Percentiles rank a stretch among this genome's conserved stretches.
These are phyloP conservation scores for Rhynchosporium agropyri DNA, from an alignment of 2,329 filamentous ascomycete genomes.

Conservation along the genomic window DNA sequence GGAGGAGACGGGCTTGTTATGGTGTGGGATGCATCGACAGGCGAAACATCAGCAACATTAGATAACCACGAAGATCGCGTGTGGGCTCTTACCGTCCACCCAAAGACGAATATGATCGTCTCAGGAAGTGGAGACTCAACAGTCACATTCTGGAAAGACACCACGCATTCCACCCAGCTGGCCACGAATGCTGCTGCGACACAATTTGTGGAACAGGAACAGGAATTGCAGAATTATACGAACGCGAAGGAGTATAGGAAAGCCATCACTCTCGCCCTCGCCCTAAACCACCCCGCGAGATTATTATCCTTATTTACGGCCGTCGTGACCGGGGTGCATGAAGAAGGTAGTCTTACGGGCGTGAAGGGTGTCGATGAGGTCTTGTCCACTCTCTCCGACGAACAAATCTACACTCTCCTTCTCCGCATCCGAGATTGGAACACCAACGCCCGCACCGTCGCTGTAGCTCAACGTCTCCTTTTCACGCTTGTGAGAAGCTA, in stretches of 20 bases:
- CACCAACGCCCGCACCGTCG: constrained; percentile 85
- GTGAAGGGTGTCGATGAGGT: constrained; percentile 78
- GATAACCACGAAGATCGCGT: constrained; percentile 98
- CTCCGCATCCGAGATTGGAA: constrained; percentile 93
- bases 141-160: constrained; percentile 95
- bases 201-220: constrained; percentile 88
- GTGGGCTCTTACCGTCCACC: constrained; percentile 81
- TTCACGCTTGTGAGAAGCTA: constrained; percentile 80
- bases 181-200: constrained; percentile 74
- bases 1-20: constrained; percentile 95
- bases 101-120: constrained; percentile 71
- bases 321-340: constrained; percentile 67
- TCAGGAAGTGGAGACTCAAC: constrained; percentile 93
- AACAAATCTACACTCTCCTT: constrained; percentile 83
- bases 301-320: constrained; percentile 82
- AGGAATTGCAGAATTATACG: constrained; percentile 91
- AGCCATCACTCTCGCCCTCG: constrained; percentile 87
- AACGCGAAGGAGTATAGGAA: constrained; percentile 85
- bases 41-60: constrained; percentile 84
- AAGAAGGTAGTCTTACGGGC: constrained; percentile 66
- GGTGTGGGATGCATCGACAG: constrained; percentile 86
- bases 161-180: constrained; percentile 76
- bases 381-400: constrained; percentile 74
- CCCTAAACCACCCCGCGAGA: constrained; percentile 90
- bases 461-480: constrained; percentile 83